Base-by-base conservation (phyloP, 768 basidiomycete species). In the Chlorophyllum brunneum region DNA sequence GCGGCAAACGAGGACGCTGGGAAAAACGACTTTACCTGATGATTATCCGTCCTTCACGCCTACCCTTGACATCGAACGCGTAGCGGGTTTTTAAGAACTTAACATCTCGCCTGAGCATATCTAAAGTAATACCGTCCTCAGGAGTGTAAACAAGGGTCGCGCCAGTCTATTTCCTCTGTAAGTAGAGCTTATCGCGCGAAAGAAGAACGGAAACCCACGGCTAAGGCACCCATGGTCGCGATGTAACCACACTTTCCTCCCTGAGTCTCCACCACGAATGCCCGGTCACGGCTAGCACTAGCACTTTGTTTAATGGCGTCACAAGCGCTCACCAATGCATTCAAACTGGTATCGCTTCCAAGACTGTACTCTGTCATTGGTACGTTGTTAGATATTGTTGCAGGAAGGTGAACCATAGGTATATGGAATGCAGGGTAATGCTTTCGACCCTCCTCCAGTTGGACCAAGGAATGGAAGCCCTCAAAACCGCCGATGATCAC, bases 281-380 rank as follows among this genome's bases (percentile, higher is more conserved):
- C 97, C 37, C 97, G 76, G 67, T 98, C 94, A 56, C 97, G 70
- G 63, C 93, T 97, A 4, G 97, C 95, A 50, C 90, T 90, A 8
- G 97, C 97, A 63, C 92, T 95, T 76, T 99, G 97, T 73, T 95
- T 97, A 72, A 99, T 98, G 36, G 95, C 86, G 69, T 99, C 97
- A 65, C 95, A 98, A 5, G 97, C 97, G 55, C 95, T 92, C 48
- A 98, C 94, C 26, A 99, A 76, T 2, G 95, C 94, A 67, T 98
- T 99, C 76, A 99, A 74, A 67, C 89, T 91, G n/a, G 97, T 99
- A 64, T 99, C 97, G 60, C 86, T 88, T 40, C 97, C 97, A 54
- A 99, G 71, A 66, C 92, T 95, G 70, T 90, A 92, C 65, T 98
- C 95, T 43, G 95, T 98, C 76, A 98, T 68, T 2, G 97, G 97